Base-by-base conservation (phyloP, 1,139 yeast species). In the Zygoascus hellenicus region DNA sequence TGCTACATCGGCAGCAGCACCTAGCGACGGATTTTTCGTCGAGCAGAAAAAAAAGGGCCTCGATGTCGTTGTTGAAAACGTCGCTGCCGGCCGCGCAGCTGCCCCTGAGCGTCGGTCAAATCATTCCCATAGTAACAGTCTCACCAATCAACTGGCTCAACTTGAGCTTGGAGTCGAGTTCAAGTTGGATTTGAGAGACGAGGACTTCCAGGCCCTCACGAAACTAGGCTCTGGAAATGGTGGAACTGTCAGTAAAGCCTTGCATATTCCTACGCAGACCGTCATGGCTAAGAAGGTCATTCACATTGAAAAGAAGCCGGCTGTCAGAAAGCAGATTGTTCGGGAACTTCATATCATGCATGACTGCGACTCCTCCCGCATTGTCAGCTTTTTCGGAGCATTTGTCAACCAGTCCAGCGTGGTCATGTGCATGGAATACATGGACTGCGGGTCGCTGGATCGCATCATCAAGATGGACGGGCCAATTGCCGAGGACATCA, bases 401-500 rank as follows among this genome's bases (percentile, higher is more conserved):
- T 86, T 81, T 61, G 74, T 83, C 42, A 75, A 77, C 54, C 80
- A 76, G 56, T 51, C 60, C 29, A 81, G 79, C 58, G 86, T 85
- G 32, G 84, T 88, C 15, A 84, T 92, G 54, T 83, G 96, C 65
- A 88, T 90, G 96, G 97, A 92, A 64, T 90, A 87, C 65, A 86
- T 92, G 78, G 95, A 92, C 66, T 86, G 96, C 65, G 94, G 96
- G 0, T 88, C 97, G 0, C 71, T 92, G 45, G 97, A 90, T 64
- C 80, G 86, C 53, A 83, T 90, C 29, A 68, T 82, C 52, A 73
- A 71, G 54, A 56, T 65, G 32, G 60, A 67, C 32, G 67, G 84
- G 70, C 47, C 85, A 73, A 58, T 76, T 41, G 87, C 89, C 2
- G 82, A 83, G 52, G 70, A 71, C 43, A 82, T 87, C 47, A 70